Base-by-base conservation (phyloP, 1,284 basidiomycete genomes). In the Thelephora terrestris region DNA sequence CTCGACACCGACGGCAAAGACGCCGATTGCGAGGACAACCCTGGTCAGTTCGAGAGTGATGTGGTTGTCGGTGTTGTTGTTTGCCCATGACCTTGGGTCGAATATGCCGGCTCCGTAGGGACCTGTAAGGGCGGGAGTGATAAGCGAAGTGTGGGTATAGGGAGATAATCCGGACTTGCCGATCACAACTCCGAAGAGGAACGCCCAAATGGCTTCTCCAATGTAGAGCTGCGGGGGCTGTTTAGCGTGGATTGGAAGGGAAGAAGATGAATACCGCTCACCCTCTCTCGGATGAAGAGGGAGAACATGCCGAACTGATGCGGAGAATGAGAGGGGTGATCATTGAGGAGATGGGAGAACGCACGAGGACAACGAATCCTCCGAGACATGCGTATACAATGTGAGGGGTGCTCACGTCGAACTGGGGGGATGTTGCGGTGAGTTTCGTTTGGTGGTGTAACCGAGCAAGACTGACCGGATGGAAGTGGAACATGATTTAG, bases 1-100 rank as follows among this genome's bases (percentile, higher is more conserved):
- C 61, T 96, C 91, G 36, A 99, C 96, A 3, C 96, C 96, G 52
- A 99, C 91, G 9, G 95, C 93, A 65, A 99, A 99, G 4, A 99
- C 95, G 36, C 93, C 93, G 50, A 99, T 88, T 5, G 95, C 95
- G 44, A 99, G 83, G 49, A 98, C 90, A 50, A 99, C 85, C n/a
- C 95, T 78, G 18, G 92, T 94, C 58, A 99, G 75, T 66, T 99
- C 96, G 52, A 92, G 71, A 0, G 84, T 91, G 53, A 95, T 88
- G 23, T 70, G 69, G 63, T 92, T 84, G 18, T 75, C 69, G 10
- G 74, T 69, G 23, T 69, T 57, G 21, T 72, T 73, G 43, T 69
- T 69, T 7, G 79, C 85, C 95, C 95, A 99, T 0, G 72, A 68
- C 38, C 84, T 74, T 5, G 95, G 95, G 63, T 96, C 76, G 63